Base-by-base conservation (phyloP, 768 basidiomycete species). In the Suillus clintonianus region DNA sequence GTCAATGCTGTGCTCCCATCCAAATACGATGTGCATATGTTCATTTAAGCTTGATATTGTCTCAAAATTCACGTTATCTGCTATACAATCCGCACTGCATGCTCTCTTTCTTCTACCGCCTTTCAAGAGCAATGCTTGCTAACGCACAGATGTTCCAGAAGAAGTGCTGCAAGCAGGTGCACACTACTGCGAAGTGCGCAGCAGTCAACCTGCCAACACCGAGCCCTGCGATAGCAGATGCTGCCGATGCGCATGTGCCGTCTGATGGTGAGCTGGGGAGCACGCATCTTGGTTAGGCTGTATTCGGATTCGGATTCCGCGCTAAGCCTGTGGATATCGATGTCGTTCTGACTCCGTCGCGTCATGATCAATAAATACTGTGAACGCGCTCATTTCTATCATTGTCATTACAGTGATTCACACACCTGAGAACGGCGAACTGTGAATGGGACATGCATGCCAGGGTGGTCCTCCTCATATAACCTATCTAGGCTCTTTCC, bases 61-160 rank as follows among this genome's bases (percentile, higher is more conserved):
- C 8, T 85, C 88, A 6, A 95, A 95, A 69, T 86, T 88, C 0
- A 83, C 92, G 1, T 71, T 65, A 4, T 78, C 85, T 10, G 78
- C 89, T 0, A 78, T 91, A n/a, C 92, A 97, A 71, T 83, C 87
- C 3, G 79, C 95, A n/a, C 75, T 95, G 3, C 94, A 94, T 64
- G 89, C 83, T 0, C 83, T 97, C 15, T 95, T 92, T 73, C 82
- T 94, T 15, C 91, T 92, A 1, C 91, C 89, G 4, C 90, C 91
- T 3, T 88, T 91, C 78, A 92, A 91, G 74, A 77, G 82, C 45
- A 71, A 81, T 30, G 69, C 79, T 5, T 75, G 75, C 42, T 54
- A 71, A 0, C 57, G 71, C 8, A 54, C 66, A 53, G 68, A 62
- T 30, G 27, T 75, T 58, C 77, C 79, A 7, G 85, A 85, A 62